phyloP scores from a whole-genome alignment of 768 basidiomycete species.

The Porphyrellus cyaneotinctus region DNA sequence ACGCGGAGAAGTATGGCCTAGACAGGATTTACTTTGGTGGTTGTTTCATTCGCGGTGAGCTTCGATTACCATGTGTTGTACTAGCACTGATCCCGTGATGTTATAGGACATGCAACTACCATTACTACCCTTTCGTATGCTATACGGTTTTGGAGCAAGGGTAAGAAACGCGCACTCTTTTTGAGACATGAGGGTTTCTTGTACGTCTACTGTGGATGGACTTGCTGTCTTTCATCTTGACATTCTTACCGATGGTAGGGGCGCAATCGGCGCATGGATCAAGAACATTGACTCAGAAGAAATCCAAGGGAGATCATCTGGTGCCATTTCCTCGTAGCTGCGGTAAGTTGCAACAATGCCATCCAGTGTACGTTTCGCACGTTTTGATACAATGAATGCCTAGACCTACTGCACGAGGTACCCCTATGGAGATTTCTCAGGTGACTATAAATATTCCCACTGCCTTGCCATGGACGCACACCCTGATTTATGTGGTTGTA shows the following conservation, averaged over 20 bases:
- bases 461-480: slow-evolving; percentile 10
- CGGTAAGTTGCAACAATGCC: not conserved
- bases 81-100: slow-evolving; percentile 10
- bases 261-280: slow-evolving; percentile 96
- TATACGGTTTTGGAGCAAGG: slow-evolving; percentile 99
- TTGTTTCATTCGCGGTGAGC: slow-evolving; percentile 92
- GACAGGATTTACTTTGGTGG: slow-evolving; percentile 99
- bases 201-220: slow-evolving; percentile 47
- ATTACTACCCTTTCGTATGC: slow-evolving; percentile 98
- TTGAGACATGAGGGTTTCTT: slow-evolving; percentile 97
- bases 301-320: slow-evolving; percentile 8
- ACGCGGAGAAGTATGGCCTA: slow-evolving; percentile 96
- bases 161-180: slow-evolving; percentile 93
- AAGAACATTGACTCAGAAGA: slow-evolving; percentile 75
- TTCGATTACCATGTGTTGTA: not conserved
- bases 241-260: slow-evolving; percentile 44
- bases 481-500: slow-evolving; percentile 8
- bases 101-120: slow-evolving; percentile 88
- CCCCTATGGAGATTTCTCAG: slow-evolving; percentile 19
- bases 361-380: slow-evolving; percentile 2
- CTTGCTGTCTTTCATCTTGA: not conserved
- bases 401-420: slow-evolving; percentile 27
- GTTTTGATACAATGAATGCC: slow-evolving; percentile 2
- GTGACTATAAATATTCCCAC: slow-evolving; percentile 25
- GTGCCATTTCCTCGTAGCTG: slow-evolving; percentile 8